Evolutionary conservation across 148 eudicot species (phyloP).

Genomic region (Rhododendron williamsianum): DNA sequence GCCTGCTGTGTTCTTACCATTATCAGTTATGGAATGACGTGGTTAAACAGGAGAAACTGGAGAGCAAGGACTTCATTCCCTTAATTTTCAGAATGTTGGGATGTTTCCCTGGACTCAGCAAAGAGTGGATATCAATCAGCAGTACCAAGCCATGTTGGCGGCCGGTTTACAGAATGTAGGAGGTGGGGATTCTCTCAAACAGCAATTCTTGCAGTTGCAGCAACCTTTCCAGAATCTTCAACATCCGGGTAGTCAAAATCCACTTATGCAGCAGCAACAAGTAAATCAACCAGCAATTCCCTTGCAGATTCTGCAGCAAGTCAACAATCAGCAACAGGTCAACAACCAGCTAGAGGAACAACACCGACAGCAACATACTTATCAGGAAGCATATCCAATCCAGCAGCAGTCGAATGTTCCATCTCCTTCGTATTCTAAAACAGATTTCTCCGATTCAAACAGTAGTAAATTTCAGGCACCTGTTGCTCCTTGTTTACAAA

Average conservation of each 20-base stretch:
- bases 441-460: conserved; percentile 34
- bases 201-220: conserved; percentile 76
- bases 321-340: conserved; percentile 36
- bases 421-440: conserved; percentile 57
- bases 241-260: conserved; percentile 51
- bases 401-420: conserved; percentile 48
- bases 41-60: conserved; percentile 81
- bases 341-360: conserved; percentile 43
- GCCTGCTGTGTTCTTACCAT: conserved; percentile 28
- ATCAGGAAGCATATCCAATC: conserved; percentile 50
- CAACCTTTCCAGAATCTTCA: conserved; percentile 78
- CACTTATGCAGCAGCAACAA: conserved; percentile 54
- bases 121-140: conserved; percentile 73
- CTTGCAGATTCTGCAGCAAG: conserved; percentile 46
- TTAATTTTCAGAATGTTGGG: conserved; percentile 64
- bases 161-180: conserved; percentile 61
- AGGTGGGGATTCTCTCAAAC: conserved; percentile 54
- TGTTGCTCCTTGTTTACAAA: conserved; percentile 46
- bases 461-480: conserved; percentile 36
- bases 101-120: conserved; percentile 90
- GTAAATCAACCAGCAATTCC: conserved; percentile 47
- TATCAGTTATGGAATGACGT: conserved; percentile 57
- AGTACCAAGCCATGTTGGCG: conserved; percentile 83
- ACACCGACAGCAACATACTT: conserved; percentile 42
- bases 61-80: conserved; percentile 69